Percentiles rank a stretch among this genome's conserved stretches.
These are phyloP conservation scores for Mycosphaerella sp. DNA, from an alignment of 2,329 filamentous ascomycete genomes.

Conservation along the genomic window DNA sequence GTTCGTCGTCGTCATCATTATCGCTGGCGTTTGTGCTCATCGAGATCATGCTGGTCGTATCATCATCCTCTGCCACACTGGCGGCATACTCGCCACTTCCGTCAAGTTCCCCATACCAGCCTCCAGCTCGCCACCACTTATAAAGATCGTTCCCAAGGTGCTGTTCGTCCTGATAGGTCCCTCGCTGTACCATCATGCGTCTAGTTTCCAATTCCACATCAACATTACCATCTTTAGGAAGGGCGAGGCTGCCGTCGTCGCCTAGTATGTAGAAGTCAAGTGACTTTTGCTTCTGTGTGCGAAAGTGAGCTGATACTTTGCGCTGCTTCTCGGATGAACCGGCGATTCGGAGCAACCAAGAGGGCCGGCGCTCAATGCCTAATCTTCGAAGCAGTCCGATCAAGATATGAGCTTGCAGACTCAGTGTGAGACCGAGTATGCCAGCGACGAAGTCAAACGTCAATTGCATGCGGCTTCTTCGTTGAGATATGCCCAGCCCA, in stretches of 20 bases:
- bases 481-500: conserved; percentile 72
- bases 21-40: conserved; percentile 46
- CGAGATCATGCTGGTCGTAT: conserved; percentile 76
- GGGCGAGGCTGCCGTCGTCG: conserved; percentile 47
- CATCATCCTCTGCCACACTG: conserved; percentile 54
- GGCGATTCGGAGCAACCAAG: conserved; percentile 55
- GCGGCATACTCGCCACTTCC: conserved; percentile 71
- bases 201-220: conserved; percentile 79
- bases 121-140: conserved; percentile 74
- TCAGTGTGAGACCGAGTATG: conserved; percentile 60
- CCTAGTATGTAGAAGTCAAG: conserved; percentile 49
- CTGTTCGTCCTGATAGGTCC: conserved; percentile 51
- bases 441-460: conserved; percentile 69
- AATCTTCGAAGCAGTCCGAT: conserved; percentile 52
- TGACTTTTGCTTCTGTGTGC: conserved; percentile 19
- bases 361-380: conserved; percentile 57
- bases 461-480: conserved; percentile 71
- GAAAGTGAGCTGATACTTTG: conserved; percentile 21
- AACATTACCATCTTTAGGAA: conserved; percentile 58
- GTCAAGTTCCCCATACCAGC: conserved; percentile 79
- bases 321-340: conserved; percentile 36
- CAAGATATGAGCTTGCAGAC: conserved; percentile 52
- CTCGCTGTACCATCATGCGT: conserved; percentile 48
- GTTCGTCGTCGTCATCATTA: conserved; percentile 39
- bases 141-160: conserved; percentile 71